Evolutionary conservation across 2,329 filamentous ascomycete species (phyloP).

Genomic region (Seiridium unicorne): DNA sequence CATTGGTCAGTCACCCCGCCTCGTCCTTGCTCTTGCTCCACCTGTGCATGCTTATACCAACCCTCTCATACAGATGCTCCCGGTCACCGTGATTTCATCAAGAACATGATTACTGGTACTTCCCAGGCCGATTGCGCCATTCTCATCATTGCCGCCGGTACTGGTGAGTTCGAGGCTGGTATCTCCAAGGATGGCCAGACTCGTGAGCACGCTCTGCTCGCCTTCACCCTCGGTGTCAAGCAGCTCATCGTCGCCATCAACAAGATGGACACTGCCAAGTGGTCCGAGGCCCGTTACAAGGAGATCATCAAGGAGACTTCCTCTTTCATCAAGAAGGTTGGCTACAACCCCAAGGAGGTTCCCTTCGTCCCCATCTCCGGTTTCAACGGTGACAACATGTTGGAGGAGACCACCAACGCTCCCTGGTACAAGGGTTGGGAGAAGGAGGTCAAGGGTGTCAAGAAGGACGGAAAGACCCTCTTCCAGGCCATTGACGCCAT

Average conservation of each 20-base stretch:
- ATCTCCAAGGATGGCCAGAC: slow-evolving; percentile 99
- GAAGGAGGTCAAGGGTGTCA: slow-evolving; percentile 86
- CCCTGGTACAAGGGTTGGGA: slow-evolving; percentile 99
- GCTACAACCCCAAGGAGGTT: slow-evolving; percentile 99
- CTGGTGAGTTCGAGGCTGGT: slow-evolving; percentile 99
- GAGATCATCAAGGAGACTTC: slow-evolving; percentile 99
- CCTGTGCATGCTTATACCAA: neutral
- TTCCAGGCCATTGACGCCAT: slow-evolving; percentile 98
- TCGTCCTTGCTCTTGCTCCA: neutral
- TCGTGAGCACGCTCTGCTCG: slow-evolving; percentile 99
- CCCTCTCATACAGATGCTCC: slow-evolving; percentile 68
- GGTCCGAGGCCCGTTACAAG: slow-evolving; percentile 92
- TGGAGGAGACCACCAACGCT: slow-evolving; percentile 84
- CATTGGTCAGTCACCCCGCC: slow-evolving; percentile 66
- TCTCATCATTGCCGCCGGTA: slow-evolving; percentile 99
- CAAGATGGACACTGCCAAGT: slow-evolving; percentile 99
- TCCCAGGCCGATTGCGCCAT: slow-evolving; percentile 99
- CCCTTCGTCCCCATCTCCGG: slow-evolving; percentile 99
- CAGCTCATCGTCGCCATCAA: slow-evolving; percentile 99
- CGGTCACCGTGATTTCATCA: slow-evolving; percentile 99
- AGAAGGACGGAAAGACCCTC: slow-evolving; percentile 92
- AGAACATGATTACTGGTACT: slow-evolving; percentile 99
- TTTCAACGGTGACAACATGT: slow-evolving; percentile 99
- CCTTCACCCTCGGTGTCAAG: slow-evolving; percentile 99
- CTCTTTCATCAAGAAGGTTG: slow-evolving; percentile 99